Evolutionary conservation across 2,329 filamentous ascomycete genomes (phyloP).

Genomic region (Coleophoma cylindrospora): DNA sequence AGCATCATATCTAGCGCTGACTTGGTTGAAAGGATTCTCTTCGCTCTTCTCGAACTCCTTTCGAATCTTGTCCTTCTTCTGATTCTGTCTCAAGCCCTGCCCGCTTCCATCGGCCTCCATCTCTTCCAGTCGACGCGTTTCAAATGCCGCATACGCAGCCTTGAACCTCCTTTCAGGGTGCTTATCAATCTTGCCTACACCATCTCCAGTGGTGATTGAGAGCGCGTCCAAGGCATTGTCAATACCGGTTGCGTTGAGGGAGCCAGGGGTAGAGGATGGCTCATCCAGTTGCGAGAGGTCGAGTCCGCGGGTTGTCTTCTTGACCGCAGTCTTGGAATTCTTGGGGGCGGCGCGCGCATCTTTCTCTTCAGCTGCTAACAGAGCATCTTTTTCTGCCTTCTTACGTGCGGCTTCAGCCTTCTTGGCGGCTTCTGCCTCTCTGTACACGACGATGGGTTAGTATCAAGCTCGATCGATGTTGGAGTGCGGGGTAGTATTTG

Average conservation of each 20-base stretch:
- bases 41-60: slow-evolving; percentile 95
- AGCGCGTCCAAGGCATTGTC: slow-evolving; percentile 91
- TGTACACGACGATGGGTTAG: slow-evolving; percentile 29
- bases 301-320: slow-evolving; percentile 63
- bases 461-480: slow-evolving; percentile 2
- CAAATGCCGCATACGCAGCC: slow-evolving; percentile 77
- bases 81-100: slow-evolving; percentile 70
- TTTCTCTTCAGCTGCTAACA: slow-evolving; percentile 82
- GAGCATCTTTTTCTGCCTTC: slow-evolving; percentile 86
- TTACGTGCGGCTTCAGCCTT: slow-evolving; percentile 78
- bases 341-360: slow-evolving; percentile 63
- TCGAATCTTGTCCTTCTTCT: slow-evolving; percentile 75
- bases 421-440: slow-evolving; percentile 79
- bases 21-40: slow-evolving; percentile 94
- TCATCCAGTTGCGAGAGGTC: slow-evolving; percentile 72
- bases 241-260: slow-evolving; percentile 81
- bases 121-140: slow-evolving; percentile 76
- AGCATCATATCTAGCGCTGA: slow-evolving; percentile 70
- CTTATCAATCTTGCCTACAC: slow-evolving; percentile 67
- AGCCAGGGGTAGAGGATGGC: slow-evolving; percentile 28
- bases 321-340: slow-evolving; percentile 62
- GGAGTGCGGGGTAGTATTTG: slow-evolving; percentile 7
- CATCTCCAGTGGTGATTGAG: slow-evolving; percentile 53
- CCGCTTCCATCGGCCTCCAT: slow-evolving; percentile 75
- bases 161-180: slow-evolving; percentile 87